Conservation (phyloP, 352 stramenopile species). For the Phytophthora multivora region DNA sequence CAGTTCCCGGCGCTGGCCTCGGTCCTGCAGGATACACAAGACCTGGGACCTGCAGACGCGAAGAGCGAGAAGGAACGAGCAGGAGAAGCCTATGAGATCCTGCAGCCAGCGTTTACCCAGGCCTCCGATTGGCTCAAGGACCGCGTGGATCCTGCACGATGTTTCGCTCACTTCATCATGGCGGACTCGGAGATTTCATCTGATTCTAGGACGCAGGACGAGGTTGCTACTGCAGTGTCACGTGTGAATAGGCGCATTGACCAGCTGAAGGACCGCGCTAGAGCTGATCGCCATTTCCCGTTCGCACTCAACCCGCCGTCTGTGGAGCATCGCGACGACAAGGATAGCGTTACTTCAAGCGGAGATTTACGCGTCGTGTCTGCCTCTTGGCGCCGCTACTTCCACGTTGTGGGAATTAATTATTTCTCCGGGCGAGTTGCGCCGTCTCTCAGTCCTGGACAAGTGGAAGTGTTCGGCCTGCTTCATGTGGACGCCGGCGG, state of each 20-base stretch:
- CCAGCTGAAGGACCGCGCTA: slow-evolving; percentile 33
- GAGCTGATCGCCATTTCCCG: slow-evolving; percentile 54
- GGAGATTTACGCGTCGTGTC: slow-evolving; percentile 55
- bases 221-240: slow-evolving; percentile 3
- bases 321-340: slow-evolving; percentile 5
- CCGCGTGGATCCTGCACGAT: slow-evolving; percentile 51
- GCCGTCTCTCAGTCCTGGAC: slow-evolving; percentile 53
- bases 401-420: slow-evolving; percentile 63
- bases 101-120: slow-evolving; percentile 50
- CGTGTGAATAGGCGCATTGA: slow-evolving; percentile 34
- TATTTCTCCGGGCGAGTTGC: slow-evolving; percentile 59
- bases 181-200: slow-evolving; percentile 18
- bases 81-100: slow-evolving; percentile 43
- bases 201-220: slow-evolving; percentile 9
- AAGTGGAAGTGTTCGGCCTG: slow-evolving; percentile 59
- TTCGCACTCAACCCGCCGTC: slow-evolving; percentile 42
- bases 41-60: neutral
- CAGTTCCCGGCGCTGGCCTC: slow-evolving; percentile 34
- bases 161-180: slow-evolving; percentile 51
- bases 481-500: slow-evolving; percentile 53
- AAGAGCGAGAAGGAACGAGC: slow-evolving; percentile 27
- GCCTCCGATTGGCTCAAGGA: slow-evolving; percentile 44
- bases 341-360: slow-evolving; percentile 23
- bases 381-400: slow-evolving; percentile 50
- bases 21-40: slow-evolving; percentile 21